Evolutionary conservation across 352 stramenopile genomes (phyloP).

Genomic region (Hyaloperonospora brassicae): DNA sequence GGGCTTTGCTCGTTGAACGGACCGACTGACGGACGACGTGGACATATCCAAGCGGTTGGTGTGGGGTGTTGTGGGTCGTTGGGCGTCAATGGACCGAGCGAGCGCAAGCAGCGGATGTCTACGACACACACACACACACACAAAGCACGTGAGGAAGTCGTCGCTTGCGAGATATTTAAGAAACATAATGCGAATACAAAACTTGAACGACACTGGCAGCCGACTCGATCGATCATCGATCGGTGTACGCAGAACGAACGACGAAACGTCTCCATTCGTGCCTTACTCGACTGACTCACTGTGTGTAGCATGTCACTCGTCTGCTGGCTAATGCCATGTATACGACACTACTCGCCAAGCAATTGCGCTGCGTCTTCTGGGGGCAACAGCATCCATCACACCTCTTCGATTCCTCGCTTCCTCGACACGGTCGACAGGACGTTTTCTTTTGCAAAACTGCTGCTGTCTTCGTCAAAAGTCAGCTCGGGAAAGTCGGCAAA

Average conservation of each 20-base stretch:
- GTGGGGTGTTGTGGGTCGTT: too few relatives aligned
- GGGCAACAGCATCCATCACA: conserved; percentile 32
- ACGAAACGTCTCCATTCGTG: conserved; percentile 5
- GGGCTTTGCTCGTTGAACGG: conserved; percentile 35
- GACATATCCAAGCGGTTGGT: not conserved
- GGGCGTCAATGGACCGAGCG: too few relatives aligned
- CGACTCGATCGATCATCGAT: too few relatives aligned
- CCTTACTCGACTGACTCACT: conserved; percentile 1
- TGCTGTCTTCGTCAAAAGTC: conserved; percentile 59
- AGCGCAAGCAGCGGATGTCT: too few relatives aligned
- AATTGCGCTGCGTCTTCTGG: conserved; percentile 1
- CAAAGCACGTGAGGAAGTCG: not conserved
- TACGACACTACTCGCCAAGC: not conserved
- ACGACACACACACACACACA: too few relatives aligned
- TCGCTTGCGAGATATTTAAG: conserved; percentile 26
- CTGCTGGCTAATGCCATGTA: not conserved
- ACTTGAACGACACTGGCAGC: conserved; percentile 5
- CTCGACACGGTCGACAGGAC: conserved; percentile 35
- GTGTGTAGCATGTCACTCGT: not conserved
- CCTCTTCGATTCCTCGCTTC: conserved; percentile 59
- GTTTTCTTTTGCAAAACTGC: conserved; percentile 62
- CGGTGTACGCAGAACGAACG: too few relatives aligned
- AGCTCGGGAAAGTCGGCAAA: conserved; percentile 70
- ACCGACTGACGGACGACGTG: not conserved
- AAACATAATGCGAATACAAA: conserved; percentile 27